Base-by-base conservation (phyloP, 2,329 filamentous ascomycete genomes). In the Talaromyces sp. region DNA sequence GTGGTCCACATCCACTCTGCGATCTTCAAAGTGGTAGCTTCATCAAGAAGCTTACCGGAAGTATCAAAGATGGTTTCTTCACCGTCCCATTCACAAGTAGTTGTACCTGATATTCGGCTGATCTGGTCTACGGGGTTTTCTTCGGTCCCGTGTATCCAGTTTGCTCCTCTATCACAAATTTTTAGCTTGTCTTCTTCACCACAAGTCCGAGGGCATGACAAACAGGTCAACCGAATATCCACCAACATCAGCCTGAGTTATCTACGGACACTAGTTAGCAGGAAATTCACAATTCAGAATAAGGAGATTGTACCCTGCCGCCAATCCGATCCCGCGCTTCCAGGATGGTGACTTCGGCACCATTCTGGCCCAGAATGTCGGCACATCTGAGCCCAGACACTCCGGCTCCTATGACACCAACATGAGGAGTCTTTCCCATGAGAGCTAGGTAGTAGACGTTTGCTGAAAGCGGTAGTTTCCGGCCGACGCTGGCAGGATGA, bases 81-180 rank as follows among this genome's bases (percentile, higher is more conserved):
- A n/a, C 83, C 82, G 61, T 84, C 81, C 72, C 82, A 83, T 52
- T 78, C 79, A 68, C 83, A 78, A 2, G 82, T 75, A 9, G 73
- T 65, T 0, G 84, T 86, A 10, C 76, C 72, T 1, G 84, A 85
- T 61, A 78, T 70, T 62, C 79, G 75, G 14, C 84, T 85, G n/a
- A 88, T 76, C 14, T 81, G 74, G 56, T 82, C 74, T 27, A 88
- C 86, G 0, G 86, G 85, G 66, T 87, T 88, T 47, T 82, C 74
- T 2, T 83, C 76, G 1, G 83, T 83, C 16, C 85, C 86, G 69
- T 88, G 86, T 56, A 88, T 87, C 85, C 85, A 88, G 65, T 87
- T 88, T 0, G 86, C 83, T 2, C 85, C 85, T 12, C 84, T 87
- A 60, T 33, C 27, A 16, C 54, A 53, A 31, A 14, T 28, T 23